Evolutionary conservation across 495 filamentous ascomycete genomes (phyloP), one percentile per base, ranked within the genome.

Genomic region (Xylaria longipes): DNA sequence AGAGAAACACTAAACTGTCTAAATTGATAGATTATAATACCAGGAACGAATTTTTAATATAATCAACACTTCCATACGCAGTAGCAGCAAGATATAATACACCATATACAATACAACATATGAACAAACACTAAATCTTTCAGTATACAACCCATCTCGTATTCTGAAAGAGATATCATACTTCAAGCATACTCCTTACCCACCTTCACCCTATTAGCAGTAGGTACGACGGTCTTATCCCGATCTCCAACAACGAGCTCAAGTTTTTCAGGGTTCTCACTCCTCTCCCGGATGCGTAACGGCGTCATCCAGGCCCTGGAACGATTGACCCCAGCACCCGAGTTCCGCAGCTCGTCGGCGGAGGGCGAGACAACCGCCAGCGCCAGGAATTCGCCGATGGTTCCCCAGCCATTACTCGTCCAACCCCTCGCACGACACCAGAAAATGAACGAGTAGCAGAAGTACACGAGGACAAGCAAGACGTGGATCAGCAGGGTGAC

Each of bases 401-500:
- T 54, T 25, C 58, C 69, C 69, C 69, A 71, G 7, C 60, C 4
- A 7, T 65, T 54, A 31, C 69, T 71, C 29, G 54, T 64, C 57
- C 58, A 71, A 22, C 69, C 69, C 27, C 27, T 15, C 20, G 48
- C 41, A 29, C 60, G 48, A 0, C n/a, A 25, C 37, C 69, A 64
- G 69, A 71, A 71, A 1, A 39, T 7, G 33, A 64, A 50, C 8
- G 52, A 54, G 60, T 71, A 71, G 57, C 5, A 15, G 43, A 65
- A 37, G 46, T 71, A 71, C 1, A 65, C 12, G 43, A 71, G 1
- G 11, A 71, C 57, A 0, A 71, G 14, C 20, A 25, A 0, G 58
- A 57, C 60, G 15, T 71, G 69, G 22, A 71, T 64, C 9, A 71
- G n/a, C 31, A 71, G 60, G 33, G 35, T 71, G 48, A 58, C 25